A percentile compares a stretch with the other conserved stretches of the same genome.
phyloP scores from a whole-genome alignment of 2,329 filamentous ascomycete genomes.

The Venturia carpophila region DNA sequence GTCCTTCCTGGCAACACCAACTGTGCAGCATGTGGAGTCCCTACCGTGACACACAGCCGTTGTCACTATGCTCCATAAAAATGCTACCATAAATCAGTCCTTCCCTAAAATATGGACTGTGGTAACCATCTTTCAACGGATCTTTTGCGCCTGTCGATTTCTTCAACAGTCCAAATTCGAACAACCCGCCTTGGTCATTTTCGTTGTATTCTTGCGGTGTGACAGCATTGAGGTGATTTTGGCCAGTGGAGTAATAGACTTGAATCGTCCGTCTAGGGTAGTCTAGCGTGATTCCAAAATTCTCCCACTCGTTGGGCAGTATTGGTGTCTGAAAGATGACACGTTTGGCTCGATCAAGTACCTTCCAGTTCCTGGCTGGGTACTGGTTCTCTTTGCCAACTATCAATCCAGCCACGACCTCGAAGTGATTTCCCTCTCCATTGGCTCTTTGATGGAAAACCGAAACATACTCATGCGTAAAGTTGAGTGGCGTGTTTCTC shows the following conservation, averaged over 20 bases:
- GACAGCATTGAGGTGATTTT: not conserved
- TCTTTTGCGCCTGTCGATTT: constrained; percentile 12
- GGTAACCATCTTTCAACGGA: not conserved
- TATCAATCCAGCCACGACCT: not conserved
- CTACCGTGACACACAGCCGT: constrained; percentile 5
- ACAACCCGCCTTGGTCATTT: constrained; percentile 2
- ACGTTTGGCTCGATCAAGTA: not conserved
- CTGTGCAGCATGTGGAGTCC: not conserved
- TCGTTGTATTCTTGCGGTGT: not conserved
- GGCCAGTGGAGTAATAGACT: not conserved
- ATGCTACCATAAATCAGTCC: not conserved
- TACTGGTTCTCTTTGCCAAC: not conserved
- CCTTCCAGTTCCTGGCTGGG: not conserved
- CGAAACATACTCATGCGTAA: constrained; percentile 9
- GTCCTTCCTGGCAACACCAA: not conserved
- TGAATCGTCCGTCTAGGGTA: not conserved
- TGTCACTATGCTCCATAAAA: not conserved
- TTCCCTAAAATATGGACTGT: not conserved
- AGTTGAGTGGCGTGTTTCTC: not conserved
- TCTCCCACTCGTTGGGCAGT: constrained; percentile 8
- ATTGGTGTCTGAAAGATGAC: not conserved
- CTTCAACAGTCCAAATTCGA: not conserved
- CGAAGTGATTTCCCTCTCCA: not conserved
- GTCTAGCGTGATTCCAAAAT: constrained; percentile 4
- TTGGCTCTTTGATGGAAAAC: not conserved